A percentile compares a stretch with the other conserved stretches of the same genome.
Conservation (phyloP, 2,329 filamentous ascomycete species). For the Hymenoscyphus fraxineus region DNA sequence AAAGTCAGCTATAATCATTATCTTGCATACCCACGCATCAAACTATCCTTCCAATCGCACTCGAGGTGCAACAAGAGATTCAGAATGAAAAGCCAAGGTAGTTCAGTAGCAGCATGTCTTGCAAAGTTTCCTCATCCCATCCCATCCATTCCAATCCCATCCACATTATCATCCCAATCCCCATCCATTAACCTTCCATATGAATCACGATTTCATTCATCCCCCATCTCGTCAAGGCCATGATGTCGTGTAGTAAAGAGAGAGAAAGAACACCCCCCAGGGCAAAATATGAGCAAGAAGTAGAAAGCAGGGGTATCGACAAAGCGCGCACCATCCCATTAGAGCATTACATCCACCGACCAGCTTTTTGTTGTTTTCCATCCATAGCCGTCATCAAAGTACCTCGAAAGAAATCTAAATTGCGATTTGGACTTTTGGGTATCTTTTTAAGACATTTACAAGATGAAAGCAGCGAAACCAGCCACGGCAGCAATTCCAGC, state of each 20-base stretch:
- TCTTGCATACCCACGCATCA: not conserved
- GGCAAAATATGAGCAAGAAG: slow-evolving; percentile 30
- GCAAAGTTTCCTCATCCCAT: not conserved
- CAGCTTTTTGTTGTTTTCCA: slow-evolving; percentile 11
- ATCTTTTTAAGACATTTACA: slow-evolving; percentile 25
- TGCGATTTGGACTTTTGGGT: slow-evolving; percentile 2
- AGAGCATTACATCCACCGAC: slow-evolving; percentile 6
- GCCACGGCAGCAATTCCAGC: slow-evolving; percentile 30
- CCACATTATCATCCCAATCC: not conserved
- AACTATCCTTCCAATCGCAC: slow-evolving; percentile 1
- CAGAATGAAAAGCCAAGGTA: not conserved
- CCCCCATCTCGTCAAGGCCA: slow-evolving; percentile 12
- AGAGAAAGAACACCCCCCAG: slow-evolving; percentile 13
- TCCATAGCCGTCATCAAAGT: slow-evolving; percentile 13
- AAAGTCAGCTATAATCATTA: slow-evolving; percentile 3
- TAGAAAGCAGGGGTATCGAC: slow-evolving; percentile 28
- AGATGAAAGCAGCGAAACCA: slow-evolving; percentile 32
- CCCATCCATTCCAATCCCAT: not conserved
- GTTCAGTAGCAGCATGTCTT: not conserved
- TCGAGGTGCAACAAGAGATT: not conserved
- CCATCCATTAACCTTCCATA: not conserved
- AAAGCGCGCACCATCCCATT: slow-evolving; percentile 14
- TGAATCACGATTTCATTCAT: not conserved
- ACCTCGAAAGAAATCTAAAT: slow-evolving; percentile 21
- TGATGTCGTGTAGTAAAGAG: slow-evolving; percentile 24